These are phyloP conservation scores for Paspalum vaginatum DNA, from an alignment of 176 grass and related monocot species.

Conservation along the genomic window DNA sequence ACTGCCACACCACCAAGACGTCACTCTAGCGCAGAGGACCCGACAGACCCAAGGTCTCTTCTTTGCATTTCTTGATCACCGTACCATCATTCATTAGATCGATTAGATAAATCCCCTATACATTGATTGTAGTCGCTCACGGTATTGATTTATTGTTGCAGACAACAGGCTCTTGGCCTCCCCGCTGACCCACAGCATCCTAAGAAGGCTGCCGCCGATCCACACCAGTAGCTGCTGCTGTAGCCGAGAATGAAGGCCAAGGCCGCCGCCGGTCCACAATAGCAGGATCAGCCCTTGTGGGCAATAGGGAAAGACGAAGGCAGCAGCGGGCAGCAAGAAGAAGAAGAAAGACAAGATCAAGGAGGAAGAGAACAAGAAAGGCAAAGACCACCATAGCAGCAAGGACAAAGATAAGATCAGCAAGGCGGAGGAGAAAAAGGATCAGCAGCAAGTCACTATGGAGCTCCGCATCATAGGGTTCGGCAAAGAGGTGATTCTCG, in stretches of 20 bases:
- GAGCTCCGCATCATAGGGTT: slow-evolving; percentile 54
- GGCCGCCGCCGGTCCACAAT: background rate
- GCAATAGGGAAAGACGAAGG: background rate
- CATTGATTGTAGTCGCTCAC: no score
- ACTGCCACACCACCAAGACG: slow-evolving; percentile 83
- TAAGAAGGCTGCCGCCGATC: no score
- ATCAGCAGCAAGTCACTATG: slow-evolving; percentile 14
- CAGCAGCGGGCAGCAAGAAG: background rate
- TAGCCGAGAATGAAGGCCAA: background rate
- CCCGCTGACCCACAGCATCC: no score
- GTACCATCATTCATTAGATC: no score
- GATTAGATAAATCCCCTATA: no score
- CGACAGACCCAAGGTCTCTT: slow-evolving; percentile 71
- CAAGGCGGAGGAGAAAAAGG: no score
- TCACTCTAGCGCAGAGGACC: slow-evolving; percentile 85
- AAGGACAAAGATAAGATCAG: no score
- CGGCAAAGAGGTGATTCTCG: slow-evolving; percentile 46
- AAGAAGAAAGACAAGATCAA: background rate
- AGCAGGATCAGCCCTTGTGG: no score
- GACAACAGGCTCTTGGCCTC: no score
- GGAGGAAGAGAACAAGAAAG: background rate
- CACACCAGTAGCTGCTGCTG: no score
- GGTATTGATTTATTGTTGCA: no score
- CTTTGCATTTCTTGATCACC: background rate
- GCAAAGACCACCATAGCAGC: no score